These are phyloP conservation scores for Malus hybrid DNA, from an alignment of 331 rosid species.

Conservation along the genomic window DNA sequence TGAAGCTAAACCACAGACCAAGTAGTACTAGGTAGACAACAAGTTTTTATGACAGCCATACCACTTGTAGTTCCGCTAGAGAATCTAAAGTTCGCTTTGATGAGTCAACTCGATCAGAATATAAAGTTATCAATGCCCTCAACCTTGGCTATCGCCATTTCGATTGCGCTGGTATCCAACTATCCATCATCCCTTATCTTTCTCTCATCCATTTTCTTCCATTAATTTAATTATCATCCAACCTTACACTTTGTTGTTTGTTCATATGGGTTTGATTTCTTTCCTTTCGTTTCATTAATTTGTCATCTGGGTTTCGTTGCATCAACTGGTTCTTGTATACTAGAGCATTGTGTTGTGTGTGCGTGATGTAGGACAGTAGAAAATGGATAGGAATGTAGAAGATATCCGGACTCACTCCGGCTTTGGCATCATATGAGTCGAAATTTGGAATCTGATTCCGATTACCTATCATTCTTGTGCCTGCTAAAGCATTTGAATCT, in stretches of 20 bases:
- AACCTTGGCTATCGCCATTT: slow-evolving; percentile 76
- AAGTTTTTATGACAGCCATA: slow-evolving; percentile 11
- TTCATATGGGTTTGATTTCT: not conserved
- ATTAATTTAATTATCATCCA: no score
- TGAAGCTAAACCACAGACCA: not conserved
- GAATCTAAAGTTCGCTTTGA: slow-evolving; percentile 68
- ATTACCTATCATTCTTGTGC: not conserved
- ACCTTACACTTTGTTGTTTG: not conserved
- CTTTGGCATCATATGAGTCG: not conserved
- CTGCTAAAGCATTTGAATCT: not conserved
- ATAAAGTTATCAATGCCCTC: slow-evolving; percentile 61
- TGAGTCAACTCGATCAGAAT: slow-evolving; percentile 53
- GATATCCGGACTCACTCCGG: no score
- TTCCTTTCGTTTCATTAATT: not conserved
- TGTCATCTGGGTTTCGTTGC: not conserved
- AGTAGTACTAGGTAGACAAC: not conserved
- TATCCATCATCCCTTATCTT: no score
- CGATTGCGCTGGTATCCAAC: slow-evolving; percentile 72
- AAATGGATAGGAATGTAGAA: no score
- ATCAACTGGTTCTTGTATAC: not conserved
- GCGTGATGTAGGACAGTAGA: no score
- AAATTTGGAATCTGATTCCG: not conserved
- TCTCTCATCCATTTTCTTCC: no score
- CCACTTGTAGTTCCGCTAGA: slow-evolving; percentile 79
- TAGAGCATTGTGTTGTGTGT: no score